These are phyloP conservation scores for Pouteria glomerata DNA, from an alignment of 148 eudicot species.

Conservation along the genomic window DNA sequence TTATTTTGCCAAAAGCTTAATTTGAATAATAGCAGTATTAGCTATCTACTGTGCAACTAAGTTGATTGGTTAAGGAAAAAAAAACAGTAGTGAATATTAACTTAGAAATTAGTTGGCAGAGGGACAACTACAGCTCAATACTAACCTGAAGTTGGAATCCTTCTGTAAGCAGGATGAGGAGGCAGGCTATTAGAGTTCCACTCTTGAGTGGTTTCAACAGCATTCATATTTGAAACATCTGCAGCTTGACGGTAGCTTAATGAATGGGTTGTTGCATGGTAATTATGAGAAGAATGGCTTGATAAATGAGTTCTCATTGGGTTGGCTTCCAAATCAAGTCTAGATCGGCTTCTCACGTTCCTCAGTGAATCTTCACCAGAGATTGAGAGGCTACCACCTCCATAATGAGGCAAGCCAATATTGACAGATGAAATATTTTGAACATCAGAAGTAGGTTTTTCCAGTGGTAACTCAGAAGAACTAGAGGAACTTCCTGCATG, in stretches of 20 bases:
- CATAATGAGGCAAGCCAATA: constrained; percentile 13
- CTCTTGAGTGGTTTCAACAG: constrained; percentile 11
- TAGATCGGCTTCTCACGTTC: constrained; percentile 30
- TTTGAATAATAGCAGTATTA: too few species aligned
- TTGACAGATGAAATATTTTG: constrained; percentile 1
- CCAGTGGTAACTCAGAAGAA: constrained; percentile 14
- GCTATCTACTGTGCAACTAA: background rate
- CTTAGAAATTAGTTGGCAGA: background rate
- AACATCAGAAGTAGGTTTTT: constrained; percentile 16
- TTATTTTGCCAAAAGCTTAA: too few species aligned
- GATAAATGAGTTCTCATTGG: constrained; percentile 14
- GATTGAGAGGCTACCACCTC: constrained; percentile 17
- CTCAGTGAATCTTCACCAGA: constrained; percentile 23
- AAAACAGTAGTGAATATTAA: background rate
- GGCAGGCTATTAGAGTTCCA: constrained; percentile 17
- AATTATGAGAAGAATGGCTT: constrained; percentile 19
- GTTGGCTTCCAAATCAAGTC: constrained; percentile 15
- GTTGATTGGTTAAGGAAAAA: background rate
- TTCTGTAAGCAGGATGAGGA: constrained; percentile 12
- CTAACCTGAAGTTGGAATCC: constrained; percentile 17
- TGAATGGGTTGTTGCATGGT: constrained; percentile 17
- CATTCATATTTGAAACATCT: constrained; percentile 7
- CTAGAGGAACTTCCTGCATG: constrained; percentile 28
- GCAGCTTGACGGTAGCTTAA: constrained; percentile 6
- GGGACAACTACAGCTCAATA: constrained; percentile 6